Percentiles rank a stretch among this genome's conserved stretches.
Conservation (phyloP, 495 filamentous ascomycete species). For the Astrothelium subdiscretum region DNA sequence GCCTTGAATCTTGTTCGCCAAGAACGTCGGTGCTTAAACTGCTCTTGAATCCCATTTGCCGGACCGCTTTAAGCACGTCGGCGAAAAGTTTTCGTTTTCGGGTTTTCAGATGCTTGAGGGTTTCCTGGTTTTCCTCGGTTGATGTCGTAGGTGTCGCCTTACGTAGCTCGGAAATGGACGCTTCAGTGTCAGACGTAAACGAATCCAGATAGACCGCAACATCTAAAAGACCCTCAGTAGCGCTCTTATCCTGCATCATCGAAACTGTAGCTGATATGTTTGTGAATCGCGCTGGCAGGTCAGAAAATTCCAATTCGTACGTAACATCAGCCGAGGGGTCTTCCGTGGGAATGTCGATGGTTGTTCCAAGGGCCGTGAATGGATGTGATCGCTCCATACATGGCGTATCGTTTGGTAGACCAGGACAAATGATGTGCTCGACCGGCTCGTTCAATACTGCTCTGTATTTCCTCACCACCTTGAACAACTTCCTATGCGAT, state of each 20-base stretch:
- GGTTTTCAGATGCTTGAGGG: conserved; percentile 75
- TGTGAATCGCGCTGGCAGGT: conserved; percentile 53
- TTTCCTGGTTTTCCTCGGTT: conserved; percentile 70
- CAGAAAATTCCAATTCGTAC: neutral
- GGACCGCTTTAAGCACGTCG: conserved; percentile 68
- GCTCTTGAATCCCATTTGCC: conserved; percentile 77
- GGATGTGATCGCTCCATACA: neutral
- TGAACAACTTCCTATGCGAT: conserved; percentile 86
- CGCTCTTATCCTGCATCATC: conserved; percentile 46
- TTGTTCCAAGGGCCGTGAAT: neutral
- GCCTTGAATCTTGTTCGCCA: conserved; percentile 55
- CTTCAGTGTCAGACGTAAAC: conserved; percentile 55
- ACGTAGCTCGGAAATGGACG: conserved; percentile 57
- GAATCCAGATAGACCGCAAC: conserved; percentile 48
- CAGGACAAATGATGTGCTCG: neutral
- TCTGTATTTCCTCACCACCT: conserved; percentile 79
- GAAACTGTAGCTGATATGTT: conserved; percentile 53
- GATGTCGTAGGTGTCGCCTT: conserved; percentile 65
- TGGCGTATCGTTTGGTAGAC: neutral
- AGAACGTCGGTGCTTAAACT: conserved; percentile 61
- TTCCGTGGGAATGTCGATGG: neutral
- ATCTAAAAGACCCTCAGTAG: conserved; percentile 34
- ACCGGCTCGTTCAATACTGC: conserved; percentile 60
- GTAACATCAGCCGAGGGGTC: neutral
- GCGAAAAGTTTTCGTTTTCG: conserved; percentile 85